Evolutionary conservation across 2,329 filamentous ascomycete species (phyloP).

Genomic region (Xylariales sp.): DNA sequence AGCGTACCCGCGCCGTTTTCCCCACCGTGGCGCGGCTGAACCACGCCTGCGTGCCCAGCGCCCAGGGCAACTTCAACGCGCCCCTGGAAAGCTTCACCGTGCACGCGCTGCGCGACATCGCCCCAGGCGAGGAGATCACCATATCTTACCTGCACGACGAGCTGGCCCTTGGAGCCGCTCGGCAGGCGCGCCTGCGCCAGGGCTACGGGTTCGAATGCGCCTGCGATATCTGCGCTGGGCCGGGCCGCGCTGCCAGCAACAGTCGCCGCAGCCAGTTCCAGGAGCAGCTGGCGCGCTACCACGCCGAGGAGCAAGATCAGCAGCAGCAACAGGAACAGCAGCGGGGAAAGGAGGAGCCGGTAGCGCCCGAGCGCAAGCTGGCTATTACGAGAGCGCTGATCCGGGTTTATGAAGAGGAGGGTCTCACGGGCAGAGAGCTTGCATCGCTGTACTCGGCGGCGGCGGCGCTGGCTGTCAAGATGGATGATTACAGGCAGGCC

Average conservation of each 20-base stretch:
- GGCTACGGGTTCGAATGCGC: slow-evolving; percentile 16
- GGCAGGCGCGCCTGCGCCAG: slow-evolving; percentile 7
- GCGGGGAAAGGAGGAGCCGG: too few relatives aligned
- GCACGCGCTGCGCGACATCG: slow-evolving; percentile 15
- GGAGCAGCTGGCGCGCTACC: too few relatives aligned
- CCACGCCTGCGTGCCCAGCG: slow-evolving; percentile 18
- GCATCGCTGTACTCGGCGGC: slow-evolving; percentile 14
- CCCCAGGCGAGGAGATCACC: slow-evolving; percentile 13
- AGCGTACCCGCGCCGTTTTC: slow-evolving; percentile 11
- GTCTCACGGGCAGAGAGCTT: slow-evolving; percentile 6
- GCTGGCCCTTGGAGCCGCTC: slow-evolving; percentile 3
- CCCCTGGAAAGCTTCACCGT: slow-evolving; percentile 12
- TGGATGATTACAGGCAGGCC: slow-evolving; percentile 10
- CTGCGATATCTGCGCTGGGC: too few relatives aligned
- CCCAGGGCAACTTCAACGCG: slow-evolving; percentile 17
- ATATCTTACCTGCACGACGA: slow-evolving; percentile 14
- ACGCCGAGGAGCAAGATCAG: too few relatives aligned
- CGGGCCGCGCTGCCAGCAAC: too few relatives aligned
- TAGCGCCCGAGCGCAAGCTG: too few relatives aligned
- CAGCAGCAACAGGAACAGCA: too few relatives aligned
- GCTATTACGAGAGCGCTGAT: slow-evolving; percentile 10
- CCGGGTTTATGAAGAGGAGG: slow-evolving; percentile 8
- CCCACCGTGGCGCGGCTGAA: slow-evolving; percentile 15
- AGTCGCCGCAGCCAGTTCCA: too few relatives aligned
- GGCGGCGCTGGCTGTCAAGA: slow-evolving; percentile 7